Evolutionary conservation across 179 eudicot genomes (phyloP).

Genomic region (Silene vulgaris): DNA sequence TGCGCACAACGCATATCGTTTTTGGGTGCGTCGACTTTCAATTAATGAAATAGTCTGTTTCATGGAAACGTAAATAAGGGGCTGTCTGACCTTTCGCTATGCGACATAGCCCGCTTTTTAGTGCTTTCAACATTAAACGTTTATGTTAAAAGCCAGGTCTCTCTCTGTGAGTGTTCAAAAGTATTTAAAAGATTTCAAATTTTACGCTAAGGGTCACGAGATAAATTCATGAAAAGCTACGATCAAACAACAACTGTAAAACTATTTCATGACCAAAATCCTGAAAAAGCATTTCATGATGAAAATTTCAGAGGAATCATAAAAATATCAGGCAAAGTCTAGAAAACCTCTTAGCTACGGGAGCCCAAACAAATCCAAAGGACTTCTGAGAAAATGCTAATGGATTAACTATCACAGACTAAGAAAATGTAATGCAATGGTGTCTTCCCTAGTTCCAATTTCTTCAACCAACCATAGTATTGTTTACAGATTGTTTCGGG

Average conservation of each 20-base stretch:
- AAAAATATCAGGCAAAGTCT: not conserved
- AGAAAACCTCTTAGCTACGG: not conserved
- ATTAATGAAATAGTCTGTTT: not conserved
- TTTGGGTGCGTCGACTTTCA: not conserved
- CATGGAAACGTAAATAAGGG: not conserved
- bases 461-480: not conserved
- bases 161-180: not conserved
- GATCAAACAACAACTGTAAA: not conserved
- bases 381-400: not conserved
- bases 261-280: not conserved
- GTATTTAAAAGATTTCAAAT: not conserved
- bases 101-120: not conserved
- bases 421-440: not conserved
- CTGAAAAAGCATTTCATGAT: not conserved
- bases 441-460: not conserved
- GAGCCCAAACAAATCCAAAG: not conserved
- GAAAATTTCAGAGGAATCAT: not conserved
- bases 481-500: not conserved
- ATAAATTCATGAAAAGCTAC: not conserved
- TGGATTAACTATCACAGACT: not conserved
- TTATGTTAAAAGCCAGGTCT: conserved; percentile 6
- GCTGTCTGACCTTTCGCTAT: not conserved
- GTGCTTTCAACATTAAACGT: not conserved
- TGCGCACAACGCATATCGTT: conserved; percentile 2
- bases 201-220: not conserved